These are phyloP conservation scores for Brassica hybrid DNA, from an alignment of 441 rosid species.

Conservation along the genomic window DNA sequence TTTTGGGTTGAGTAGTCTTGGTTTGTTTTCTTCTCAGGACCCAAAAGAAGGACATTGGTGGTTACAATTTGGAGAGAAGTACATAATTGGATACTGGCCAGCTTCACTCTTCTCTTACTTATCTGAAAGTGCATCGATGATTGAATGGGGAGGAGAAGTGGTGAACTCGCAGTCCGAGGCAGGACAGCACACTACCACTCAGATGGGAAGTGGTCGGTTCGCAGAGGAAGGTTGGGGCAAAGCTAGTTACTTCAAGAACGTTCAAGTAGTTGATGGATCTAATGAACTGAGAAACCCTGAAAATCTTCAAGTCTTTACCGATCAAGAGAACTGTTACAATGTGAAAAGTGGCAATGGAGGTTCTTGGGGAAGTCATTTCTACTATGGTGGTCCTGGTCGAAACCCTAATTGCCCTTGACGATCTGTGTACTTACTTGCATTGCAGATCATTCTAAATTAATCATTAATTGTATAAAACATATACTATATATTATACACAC, in stretches of 20 bases:
- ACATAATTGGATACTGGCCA: constrained; percentile 67
- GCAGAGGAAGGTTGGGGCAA: constrained; percentile 57
- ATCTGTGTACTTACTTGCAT: constrained; percentile 17
- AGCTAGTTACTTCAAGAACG: constrained; percentile 67
- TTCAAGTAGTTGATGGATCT: constrained; percentile 64
- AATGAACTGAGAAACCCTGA: constrained; percentile 59
- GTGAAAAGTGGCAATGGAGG: constrained; percentile 49
- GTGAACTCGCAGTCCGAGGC: constrained; percentile 51
- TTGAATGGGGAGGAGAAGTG: constrained; percentile 71
- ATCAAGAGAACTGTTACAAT: constrained; percentile 66
- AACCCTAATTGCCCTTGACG: constrained; percentile 63
- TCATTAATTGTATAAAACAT: constrained; percentile 41
- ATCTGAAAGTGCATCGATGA: constrained; percentile 55
- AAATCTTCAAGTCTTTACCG: constrained; percentile 55
- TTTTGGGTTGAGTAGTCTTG: background rate
- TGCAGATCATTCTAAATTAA: constrained; percentile 34
- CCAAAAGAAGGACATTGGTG: constrained; percentile 64
- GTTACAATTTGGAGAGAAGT: constrained; percentile 56
- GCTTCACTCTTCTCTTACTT: constrained; percentile 56
- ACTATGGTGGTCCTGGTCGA: constrained; percentile 83
- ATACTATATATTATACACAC: constrained; percentile 34
- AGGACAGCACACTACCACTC: constrained; percentile 59
- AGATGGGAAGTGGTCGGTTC: constrained; percentile 68
- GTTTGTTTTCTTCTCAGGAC: constrained; percentile 39
- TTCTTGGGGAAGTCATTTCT: constrained; percentile 70